Percentiles rank a stretch among this genome's conserved stretches.
phyloP scores from a whole-genome alignment of 192 early-diverging fungal species.

The Entomortierella lignicola region DNA sequence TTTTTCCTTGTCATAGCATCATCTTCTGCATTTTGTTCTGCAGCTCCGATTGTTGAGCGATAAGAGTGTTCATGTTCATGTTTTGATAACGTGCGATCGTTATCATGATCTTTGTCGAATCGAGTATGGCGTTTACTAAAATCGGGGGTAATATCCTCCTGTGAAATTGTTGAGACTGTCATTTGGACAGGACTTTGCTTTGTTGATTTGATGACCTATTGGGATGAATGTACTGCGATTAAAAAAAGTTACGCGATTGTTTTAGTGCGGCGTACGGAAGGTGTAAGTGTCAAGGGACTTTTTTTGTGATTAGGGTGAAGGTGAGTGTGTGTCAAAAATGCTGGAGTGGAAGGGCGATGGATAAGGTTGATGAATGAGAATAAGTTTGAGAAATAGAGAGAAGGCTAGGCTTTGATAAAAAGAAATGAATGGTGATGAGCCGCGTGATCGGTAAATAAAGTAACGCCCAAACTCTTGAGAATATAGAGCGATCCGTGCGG shows the following conservation, averaged over 20 bases:
- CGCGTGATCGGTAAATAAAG: slow-evolving; percentile 18
- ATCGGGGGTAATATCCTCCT: background rate
- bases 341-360: no score
- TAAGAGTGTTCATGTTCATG: slow-evolving; percentile 6
- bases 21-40: background rate
- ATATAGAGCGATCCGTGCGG: slow-evolving; percentile 16
- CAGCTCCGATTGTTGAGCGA: background rate
- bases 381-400: background rate
- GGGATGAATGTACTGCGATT: no score
- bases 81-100: slow-evolving; percentile 5
- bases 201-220: no score
- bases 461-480: background rate
- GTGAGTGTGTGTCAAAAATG: no score
- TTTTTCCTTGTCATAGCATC: background rate
- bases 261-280: no score
- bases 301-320: background rate
- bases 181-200: background rate
- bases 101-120: slow-evolving; percentile 12
- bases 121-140: background rate
- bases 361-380: background rate
- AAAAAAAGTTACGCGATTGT: background rate
- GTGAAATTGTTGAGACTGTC: slow-evolving; percentile 12
- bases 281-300: background rate
- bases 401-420: background rate
- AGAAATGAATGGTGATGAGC: background rate